Base-by-base conservation (phyloP, 106 monocot genomes). In the Amphibolis antarctica region DNA sequence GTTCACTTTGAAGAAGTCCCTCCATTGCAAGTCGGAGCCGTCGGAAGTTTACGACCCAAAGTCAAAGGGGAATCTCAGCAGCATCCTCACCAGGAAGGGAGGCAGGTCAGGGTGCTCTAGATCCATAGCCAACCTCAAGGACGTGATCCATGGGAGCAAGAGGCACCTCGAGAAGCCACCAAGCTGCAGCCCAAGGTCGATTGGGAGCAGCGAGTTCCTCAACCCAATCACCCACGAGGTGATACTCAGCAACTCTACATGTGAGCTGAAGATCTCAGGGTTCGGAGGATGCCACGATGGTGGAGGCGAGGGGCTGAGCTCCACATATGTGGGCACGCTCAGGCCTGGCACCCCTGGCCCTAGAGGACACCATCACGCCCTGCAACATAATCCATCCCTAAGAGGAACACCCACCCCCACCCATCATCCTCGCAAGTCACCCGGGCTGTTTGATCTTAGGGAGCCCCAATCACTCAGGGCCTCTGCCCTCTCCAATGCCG, bases 261-360 rank as follows among this genome's bases (percentile, higher is more conserved):
- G 59, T 53, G 74, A 74, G 74, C 74, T 74, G 15, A 74, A 59
- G 67, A 74, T 74, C 42, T 61, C 67, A 15, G 63, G 63, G 17
- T 54, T 43, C 53, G 67, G 55, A 19, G 43, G 36, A 26, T 60
- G 43, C 66, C 44, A 28, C 61, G 59, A 53, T 9, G 71, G 61
- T 15, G 61, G 52, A 24, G 7, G 1, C 9, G 50, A 12, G 5
- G 53, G 49, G 7, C 19, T 52, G 9, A 55, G 46, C 28, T 54
- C 72, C 14, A 56, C 71, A 10, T 71, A 63, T 63, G 62, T 71
- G 9, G 71, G 92, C 20, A 88, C 81, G 0, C 63, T 89, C 15
- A 73, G 76, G 71, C 94, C 94, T 1, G 89, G 94, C 4, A 89
- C 94, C 0, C 89, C 94, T 12, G 88, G 93, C 0, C 85, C 88